These are phyloP conservation scores for Macaranga tanarius DNA, from an alignment of 441 rosid genomes.

Conservation along the genomic window DNA sequence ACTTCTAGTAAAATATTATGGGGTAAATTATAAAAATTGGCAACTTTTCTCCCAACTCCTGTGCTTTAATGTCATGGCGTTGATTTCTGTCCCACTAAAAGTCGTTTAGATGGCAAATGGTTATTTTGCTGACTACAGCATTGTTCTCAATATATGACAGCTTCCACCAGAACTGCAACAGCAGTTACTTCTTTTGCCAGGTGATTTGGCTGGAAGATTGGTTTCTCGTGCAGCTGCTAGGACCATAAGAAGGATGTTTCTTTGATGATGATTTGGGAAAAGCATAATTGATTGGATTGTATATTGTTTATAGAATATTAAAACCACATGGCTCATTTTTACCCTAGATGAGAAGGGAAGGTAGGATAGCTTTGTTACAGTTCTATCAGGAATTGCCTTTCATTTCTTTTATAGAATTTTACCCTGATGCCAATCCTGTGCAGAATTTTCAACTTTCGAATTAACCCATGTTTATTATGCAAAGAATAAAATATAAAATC, in stretches of 20 bases:
- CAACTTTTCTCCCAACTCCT: background rate
- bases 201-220: conserved; percentile 70
- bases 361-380: background rate
- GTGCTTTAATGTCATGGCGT: background rate
- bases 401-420: too few species aligned
- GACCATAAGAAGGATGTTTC: conserved; percentile 69
- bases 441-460: too few species aligned
- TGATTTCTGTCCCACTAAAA: background rate
- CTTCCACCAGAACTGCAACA: conserved; percentile 81
- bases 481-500: too few species aligned
- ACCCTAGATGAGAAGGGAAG: background rate
- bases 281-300: background rate
- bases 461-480: too few species aligned
- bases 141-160: conserved; percentile 36
- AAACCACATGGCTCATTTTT: background rate
- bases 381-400: too few species aligned
- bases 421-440: too few species aligned
- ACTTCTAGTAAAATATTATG: background rate
- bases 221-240: conserved; percentile 77
- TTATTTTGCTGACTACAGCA: background rate
- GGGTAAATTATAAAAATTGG: too few species aligned
- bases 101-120: background rate
- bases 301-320: background rate
- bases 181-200: conserved; percentile 69
- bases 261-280: conserved; percentile 34